A percentile compares a stretch with the other conserved stretches of the same genome.
Evolutionary conservation across 768 basidiomycete genomes (phyloP).

Genomic region (Rossbeevera mucosa): DNA sequence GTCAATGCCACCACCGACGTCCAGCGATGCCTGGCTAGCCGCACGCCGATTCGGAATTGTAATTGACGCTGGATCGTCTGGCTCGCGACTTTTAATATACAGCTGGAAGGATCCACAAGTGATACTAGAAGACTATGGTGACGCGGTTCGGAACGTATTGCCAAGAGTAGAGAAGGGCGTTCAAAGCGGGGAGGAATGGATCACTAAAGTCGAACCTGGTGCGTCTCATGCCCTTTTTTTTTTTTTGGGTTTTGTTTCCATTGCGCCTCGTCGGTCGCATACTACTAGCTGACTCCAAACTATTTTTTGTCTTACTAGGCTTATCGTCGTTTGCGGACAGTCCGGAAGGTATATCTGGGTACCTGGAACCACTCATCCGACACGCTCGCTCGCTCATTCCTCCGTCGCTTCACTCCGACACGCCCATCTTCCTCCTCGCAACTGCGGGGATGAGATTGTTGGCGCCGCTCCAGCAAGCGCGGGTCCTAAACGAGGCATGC

Average conservation of each 20-base stretch:
- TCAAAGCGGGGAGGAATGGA: slow-evolving; percentile 75
- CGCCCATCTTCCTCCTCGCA: slow-evolving; percentile 90
- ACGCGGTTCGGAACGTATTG: slow-evolving; percentile 49
- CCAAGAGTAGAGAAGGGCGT: slow-evolving; percentile 93
- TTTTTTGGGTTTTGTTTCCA: too few species aligned
- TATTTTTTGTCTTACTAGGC: slow-evolving; percentile 46
- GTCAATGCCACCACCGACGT: slow-evolving; percentile 73
- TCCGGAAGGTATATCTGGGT: slow-evolving; percentile 63
- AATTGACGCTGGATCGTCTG: slow-evolving; percentile 98
- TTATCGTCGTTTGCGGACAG: slow-evolving; percentile 76
- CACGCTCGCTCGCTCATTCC: slow-evolving; percentile 84
- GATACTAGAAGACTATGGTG: slow-evolving; percentile 48
- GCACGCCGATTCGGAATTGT: slow-evolving; percentile 88
- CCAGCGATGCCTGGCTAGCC: slow-evolving; percentile 67
- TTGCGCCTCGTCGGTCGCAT: not conserved
- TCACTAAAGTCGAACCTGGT: slow-evolving; percentile 93
- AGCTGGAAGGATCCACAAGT: slow-evolving; percentile 86
- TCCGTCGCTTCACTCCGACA: slow-evolving; percentile 76
- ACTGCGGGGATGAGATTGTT: slow-evolving; percentile 97
- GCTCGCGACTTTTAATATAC: slow-evolving; percentile 85
- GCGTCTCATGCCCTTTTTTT: slow-evolving; percentile 27
- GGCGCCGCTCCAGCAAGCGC: slow-evolving; percentile 58
- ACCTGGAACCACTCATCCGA: slow-evolving; percentile 76
- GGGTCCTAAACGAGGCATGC: slow-evolving; percentile 75
- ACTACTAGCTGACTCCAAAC: not conserved